Evolutionary conservation across 257 asterid species (phyloP).

Genomic region (Coffea eugenioides): DNA sequence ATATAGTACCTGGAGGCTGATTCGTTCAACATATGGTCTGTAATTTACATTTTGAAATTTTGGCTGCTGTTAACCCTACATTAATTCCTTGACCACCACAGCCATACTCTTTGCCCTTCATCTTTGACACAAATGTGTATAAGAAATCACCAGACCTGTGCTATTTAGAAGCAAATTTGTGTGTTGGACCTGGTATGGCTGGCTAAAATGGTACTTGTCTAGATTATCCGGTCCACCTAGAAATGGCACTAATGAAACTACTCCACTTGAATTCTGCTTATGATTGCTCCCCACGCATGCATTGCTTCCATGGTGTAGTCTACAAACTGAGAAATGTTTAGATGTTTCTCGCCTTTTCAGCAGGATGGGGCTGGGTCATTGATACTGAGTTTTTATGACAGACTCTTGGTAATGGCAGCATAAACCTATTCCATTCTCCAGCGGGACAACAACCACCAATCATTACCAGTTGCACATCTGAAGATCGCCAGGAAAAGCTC

Average conservation of each 20-base stretch:
- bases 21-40: neutral
- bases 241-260: neutral
- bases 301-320: slow-evolving; percentile 31
- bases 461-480: slow-evolving; percentile 45
- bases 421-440: slow-evolving; percentile 47
- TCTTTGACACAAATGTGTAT: no score
- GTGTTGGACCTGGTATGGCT: neutral
- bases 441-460: slow-evolving; percentile 44
- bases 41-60: no score
- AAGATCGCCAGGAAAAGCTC: slow-evolving; percentile 77
- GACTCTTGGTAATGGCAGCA: slow-evolving; percentile 56
- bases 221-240: neutral
- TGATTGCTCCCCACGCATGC: slow-evolving; percentile 20
- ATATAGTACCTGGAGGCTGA: neutral
- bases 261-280: neutral
- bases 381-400: slow-evolving; percentile 79
- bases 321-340: slow-evolving; percentile 51
- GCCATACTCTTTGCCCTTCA: neutral
- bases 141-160: neutral
- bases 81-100: neutral
- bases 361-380: slow-evolving; percentile 57
- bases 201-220: neutral
- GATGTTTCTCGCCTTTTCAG: slow-evolving; percentile 54
- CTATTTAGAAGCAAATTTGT: neutral
- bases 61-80: neutral